Conservation (phyloP, 352 stramenopile species). For the Globisporangium nagaii region DNA sequence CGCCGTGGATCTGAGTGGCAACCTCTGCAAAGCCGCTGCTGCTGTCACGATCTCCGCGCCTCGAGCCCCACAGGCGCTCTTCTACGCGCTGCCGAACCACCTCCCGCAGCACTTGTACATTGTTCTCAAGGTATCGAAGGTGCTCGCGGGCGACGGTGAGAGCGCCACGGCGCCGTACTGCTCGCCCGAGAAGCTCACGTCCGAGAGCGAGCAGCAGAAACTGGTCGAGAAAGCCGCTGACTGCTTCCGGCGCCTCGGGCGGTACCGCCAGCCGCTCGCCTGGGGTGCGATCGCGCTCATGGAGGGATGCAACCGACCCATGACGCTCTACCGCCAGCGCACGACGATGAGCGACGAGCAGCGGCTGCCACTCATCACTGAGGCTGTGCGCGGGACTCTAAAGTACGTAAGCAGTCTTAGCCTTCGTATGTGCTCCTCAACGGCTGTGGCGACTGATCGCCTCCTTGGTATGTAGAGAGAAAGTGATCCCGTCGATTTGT, state of each 20-base stretch:
- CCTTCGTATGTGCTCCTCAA: neutral
- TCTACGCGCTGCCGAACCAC: constrained; percentile 56
- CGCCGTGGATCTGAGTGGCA: constrained; percentile 7
- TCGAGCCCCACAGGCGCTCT: constrained; percentile 22
- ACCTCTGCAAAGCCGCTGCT: neutral
- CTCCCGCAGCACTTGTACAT: constrained; percentile 44
- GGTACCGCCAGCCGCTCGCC: constrained; percentile 48
- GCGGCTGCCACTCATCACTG: constrained; percentile 40
- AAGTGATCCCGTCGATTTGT: constrained; percentile 38
- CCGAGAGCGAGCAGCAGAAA: constrained; percentile 45
- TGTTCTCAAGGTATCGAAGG: constrained; percentile 65
- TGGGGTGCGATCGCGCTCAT: constrained; percentile 50
- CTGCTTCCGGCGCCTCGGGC: constrained; percentile 34
- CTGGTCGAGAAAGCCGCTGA: constrained; percentile 48
- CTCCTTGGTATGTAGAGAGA: constrained; percentile 50
- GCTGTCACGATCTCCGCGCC: neutral
- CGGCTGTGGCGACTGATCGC: neutral
- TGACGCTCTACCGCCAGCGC: constrained; percentile 65
- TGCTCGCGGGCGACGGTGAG: constrained; percentile 49
- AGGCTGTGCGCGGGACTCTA: constrained; percentile 41
- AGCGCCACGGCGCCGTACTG: constrained; percentile 51
- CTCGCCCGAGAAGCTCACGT: constrained; percentile 46
- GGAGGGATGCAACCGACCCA: constrained; percentile 34
- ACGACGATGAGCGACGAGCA: constrained; percentile 53
- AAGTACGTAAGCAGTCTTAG: constrained; percentile 23